phyloP scores from a whole-genome alignment of 1,284 basidiomycete genomes.

The Pseudozyma sp. region DNA sequence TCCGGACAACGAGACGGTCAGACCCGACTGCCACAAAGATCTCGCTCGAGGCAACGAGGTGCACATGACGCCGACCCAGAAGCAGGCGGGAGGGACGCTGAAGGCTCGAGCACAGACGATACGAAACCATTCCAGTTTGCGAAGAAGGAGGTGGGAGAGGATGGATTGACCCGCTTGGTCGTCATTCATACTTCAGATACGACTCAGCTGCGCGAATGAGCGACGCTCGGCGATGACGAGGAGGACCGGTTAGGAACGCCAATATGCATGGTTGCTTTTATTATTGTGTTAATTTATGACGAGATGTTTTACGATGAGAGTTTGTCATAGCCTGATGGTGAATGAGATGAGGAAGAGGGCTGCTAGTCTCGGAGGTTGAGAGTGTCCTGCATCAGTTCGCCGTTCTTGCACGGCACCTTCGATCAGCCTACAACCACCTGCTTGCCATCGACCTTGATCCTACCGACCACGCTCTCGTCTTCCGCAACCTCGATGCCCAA shows the following conservation, averaged over 20 bases:
- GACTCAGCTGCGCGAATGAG: background rate
- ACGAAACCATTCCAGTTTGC: conserved; percentile 20
- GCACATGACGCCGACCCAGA: background rate
- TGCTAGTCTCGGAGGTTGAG: too few relatives aligned
- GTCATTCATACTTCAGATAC: conserved; percentile 24
- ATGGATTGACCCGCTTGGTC: conserved; percentile 25
- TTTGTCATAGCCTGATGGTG: too few relatives aligned
- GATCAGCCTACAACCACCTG: too few relatives aligned
- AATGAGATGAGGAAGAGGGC: too few relatives aligned
- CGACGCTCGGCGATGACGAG: background rate
- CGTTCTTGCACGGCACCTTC: too few relatives aligned
- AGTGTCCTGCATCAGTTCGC: too few relatives aligned
- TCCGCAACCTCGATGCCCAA: conserved; percentile 2
- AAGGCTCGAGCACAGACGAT: conserved; percentile 1
- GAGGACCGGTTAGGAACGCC: too few relatives aligned
- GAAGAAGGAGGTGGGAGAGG: conserved; percentile 17
- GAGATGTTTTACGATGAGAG: too few relatives aligned
- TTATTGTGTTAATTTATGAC: background rate
- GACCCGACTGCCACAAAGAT: background rate
- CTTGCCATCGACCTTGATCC: conserved; percentile 19
- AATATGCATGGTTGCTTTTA: too few relatives aligned
- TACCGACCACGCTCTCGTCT: conserved; percentile 9
- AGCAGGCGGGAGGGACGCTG: background rate
- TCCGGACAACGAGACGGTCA: conserved; percentile 29
- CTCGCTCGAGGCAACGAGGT: background rate